A percentile compares a stretch with the other conserved stretches of the same genome.
Evolutionary conservation across 2,329 filamentous ascomycete genomes (phyloP).

Genomic region (Calonectria pauciramosa): DNA sequence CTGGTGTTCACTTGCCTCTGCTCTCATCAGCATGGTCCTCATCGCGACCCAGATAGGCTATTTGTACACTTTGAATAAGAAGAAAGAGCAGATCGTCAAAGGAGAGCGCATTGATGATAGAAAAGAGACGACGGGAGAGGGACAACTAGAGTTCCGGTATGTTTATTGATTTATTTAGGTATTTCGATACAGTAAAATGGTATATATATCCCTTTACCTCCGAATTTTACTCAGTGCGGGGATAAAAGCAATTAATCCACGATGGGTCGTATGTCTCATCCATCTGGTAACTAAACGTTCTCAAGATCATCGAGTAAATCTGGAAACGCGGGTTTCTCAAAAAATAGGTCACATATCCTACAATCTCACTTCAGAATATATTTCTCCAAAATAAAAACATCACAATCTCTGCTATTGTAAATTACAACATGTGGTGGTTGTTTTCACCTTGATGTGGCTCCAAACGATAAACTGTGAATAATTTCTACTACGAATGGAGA

Average conservation of each 20-base stretch:
- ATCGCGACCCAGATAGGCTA: background rate
- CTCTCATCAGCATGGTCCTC: background rate
- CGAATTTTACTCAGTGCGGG: background rate
- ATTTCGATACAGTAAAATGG: background rate
- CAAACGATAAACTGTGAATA: background rate
- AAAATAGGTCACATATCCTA: background rate
- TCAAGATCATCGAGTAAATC: background rate
- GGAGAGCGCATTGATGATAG: background rate
- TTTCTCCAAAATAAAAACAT: background rate
- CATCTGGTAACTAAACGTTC: background rate
- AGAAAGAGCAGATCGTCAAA: background rate
- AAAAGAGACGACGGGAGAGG: background rate
- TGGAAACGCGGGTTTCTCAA: background rate
- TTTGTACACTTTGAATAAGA: background rate
- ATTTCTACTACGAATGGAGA: background rate
- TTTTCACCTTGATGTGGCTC: background rate
- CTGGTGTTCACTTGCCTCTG: slow-evolving; percentile 40
- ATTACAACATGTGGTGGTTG: background rate
- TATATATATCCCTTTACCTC: background rate
- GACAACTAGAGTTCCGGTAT: background rate
- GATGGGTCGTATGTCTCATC: rapidly evolving
- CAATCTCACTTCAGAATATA: background rate
- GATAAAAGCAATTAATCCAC: background rate
- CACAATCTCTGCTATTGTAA: background rate
- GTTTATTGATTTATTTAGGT: background rate